Percentiles rank a stretch among this genome's conserved stretches.
Conservation (phyloP, 2,329 filamentous ascomycete species). For the Bertia moriformis region DNA sequence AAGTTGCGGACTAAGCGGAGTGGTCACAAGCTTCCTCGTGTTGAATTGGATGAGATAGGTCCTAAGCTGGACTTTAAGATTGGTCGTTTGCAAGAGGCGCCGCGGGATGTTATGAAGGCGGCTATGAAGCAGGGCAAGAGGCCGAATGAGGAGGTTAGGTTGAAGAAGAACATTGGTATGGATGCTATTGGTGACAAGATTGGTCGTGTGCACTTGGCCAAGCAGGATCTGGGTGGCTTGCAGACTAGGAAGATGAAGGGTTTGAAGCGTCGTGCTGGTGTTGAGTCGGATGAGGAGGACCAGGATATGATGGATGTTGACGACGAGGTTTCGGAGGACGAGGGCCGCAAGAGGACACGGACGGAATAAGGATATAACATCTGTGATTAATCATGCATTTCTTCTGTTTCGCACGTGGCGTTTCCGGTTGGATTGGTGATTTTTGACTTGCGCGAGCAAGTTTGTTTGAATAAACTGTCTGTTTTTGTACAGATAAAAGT, state of each 20-base stretch:
- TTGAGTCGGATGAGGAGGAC: neutral
- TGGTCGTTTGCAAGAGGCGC: neutral
- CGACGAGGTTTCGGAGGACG: neutral
- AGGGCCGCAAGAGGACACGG: neutral
- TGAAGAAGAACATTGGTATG: conserved; percentile 1
- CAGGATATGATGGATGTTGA: neutral
- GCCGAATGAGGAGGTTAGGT: neutral
- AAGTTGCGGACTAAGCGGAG: neutral
- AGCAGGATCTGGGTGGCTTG: conserved; percentile 1
- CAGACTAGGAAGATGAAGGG: conserved; percentile 1
- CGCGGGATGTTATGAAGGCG: neutral
- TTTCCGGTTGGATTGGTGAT: too few species aligned
- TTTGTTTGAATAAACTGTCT: too few species aligned
- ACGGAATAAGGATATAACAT: neutral
- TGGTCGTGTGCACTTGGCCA: conserved; percentile 1
- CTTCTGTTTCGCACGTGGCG: too few species aligned
- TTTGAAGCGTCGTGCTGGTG: conserved; percentile 1
- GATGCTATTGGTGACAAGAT: conserved; percentile 1
- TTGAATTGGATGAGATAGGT: neutral
- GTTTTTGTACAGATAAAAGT: too few species aligned
- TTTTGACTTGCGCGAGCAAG: too few species aligned
- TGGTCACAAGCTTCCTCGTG: conserved; percentile 1
- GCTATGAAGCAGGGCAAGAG: conserved; percentile 1
- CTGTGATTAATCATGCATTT: neutral
- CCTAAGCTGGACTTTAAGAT: conserved; percentile 1